Evolutionary conservation across 139 green algal species (phyloP).

Genomic region (Chara braunii): DNA sequence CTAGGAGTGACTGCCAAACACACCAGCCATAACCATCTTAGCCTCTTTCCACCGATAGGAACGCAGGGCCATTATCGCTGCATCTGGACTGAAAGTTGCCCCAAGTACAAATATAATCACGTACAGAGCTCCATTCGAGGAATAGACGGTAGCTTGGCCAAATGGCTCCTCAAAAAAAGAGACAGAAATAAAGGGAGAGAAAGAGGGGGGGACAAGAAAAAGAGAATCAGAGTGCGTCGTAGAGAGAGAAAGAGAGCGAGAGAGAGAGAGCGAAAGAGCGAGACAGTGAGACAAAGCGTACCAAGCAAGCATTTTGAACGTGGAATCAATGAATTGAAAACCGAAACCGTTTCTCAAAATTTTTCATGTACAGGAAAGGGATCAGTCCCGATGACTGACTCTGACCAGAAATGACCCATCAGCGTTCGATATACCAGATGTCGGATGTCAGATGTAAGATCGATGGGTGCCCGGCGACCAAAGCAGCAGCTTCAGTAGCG

Average conservation of each 20-base stretch:
- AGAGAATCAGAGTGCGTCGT: neutral
- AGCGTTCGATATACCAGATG: neutral
- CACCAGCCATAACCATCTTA: too few species aligned
- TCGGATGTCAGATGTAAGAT: neutral
- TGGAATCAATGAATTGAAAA: neutral
- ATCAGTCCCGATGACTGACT: neutral
- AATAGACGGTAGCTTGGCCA: too few species aligned
- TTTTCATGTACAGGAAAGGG: neutral
- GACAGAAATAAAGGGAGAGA: too few species aligned
- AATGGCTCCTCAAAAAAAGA: too few species aligned
- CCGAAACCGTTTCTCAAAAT: neutral
- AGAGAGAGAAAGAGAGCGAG: neutral
- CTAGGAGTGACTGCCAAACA: too few species aligned
- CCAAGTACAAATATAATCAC: too few species aligned
- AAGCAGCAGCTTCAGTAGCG: too few species aligned
- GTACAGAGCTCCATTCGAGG: too few species aligned
- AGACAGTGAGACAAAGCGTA: neutral
- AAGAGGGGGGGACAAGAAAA: neutral
- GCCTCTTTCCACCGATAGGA: too few species aligned
- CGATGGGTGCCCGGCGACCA: neutral
- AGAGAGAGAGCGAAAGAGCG: neutral
- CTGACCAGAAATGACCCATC: neutral
- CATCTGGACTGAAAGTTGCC: too few species aligned
- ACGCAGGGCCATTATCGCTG: too few species aligned
- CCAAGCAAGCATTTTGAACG: neutral